phyloP scores from a whole-genome alignment of 352 stramenopile genomes.

The Elongisporangium undulatum region DNA sequence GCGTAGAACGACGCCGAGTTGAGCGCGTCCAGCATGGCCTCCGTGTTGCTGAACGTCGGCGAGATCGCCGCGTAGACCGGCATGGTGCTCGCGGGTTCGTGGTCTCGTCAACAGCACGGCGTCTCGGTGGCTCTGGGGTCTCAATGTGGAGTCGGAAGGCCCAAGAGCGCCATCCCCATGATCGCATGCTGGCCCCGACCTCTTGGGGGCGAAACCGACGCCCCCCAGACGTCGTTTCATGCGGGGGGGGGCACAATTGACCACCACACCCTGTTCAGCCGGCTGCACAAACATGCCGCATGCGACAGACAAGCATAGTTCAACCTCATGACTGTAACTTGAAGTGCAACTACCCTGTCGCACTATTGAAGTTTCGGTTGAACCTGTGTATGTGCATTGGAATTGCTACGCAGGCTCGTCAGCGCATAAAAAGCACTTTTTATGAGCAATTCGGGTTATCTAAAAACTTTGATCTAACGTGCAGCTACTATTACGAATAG shows the following conservation, averaged over 20 bases:
- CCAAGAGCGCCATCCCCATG: not conserved
- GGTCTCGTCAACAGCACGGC: not conserved
- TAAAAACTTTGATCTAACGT: not conserved
- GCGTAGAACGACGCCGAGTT: conserved; percentile 48
- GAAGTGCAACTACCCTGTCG: not conserved
- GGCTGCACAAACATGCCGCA: not conserved
- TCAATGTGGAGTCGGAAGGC: not conserved
- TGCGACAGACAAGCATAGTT: not conserved
- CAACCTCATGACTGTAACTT: not conserved
- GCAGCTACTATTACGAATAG: too few species aligned
- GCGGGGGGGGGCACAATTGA: not conserved
- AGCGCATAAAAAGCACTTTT: not conserved
- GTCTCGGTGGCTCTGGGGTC: not conserved
- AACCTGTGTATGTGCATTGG: not conserved
- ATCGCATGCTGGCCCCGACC: not conserved
- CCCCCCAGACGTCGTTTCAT: not conserved
- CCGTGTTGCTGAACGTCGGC: conserved; percentile 52
- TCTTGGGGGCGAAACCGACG: not conserved
- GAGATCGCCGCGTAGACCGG: conserved; percentile 54
- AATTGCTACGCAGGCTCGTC: not conserved
- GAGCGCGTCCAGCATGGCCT: conserved; percentile 49
- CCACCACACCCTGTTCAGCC: not conserved
- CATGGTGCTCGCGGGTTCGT: conserved; percentile 17
- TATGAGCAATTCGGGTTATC: not conserved
- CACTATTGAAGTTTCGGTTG: not conserved